A percentile compares a stretch with the other conserved stretches of the same genome.
These are phyloP conservation scores for Phytophthora crassamura DNA, from an alignment of 352 stramenopile genomes.

Conservation along the genomic window DNA sequence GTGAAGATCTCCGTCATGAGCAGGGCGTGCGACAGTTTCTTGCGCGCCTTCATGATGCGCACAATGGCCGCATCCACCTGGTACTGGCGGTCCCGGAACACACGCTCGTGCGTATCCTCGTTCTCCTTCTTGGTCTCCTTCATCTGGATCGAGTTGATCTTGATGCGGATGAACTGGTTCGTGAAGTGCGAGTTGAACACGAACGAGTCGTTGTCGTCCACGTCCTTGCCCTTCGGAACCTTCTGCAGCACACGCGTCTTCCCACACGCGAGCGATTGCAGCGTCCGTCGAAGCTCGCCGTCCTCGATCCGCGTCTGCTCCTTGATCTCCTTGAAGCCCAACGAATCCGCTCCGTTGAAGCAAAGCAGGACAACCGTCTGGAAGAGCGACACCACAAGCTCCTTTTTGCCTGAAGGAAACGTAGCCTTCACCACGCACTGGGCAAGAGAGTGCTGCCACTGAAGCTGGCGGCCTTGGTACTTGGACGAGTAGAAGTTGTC, in stretches of 20 bases:
- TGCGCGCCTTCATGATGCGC: conserved; percentile 99
- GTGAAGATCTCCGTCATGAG: conserved; percentile 97
- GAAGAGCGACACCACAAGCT: conserved; percentile 88
- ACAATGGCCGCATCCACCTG: conserved; percentile 97
- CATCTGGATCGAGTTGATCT: conserved; percentile 96
- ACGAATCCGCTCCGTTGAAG: conserved; percentile 71
- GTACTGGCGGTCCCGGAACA: conserved; percentile 95
- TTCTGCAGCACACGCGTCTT: conserved; percentile 92
- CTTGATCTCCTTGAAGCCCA: conserved; percentile 90
- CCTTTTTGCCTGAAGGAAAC: conserved; percentile 87
- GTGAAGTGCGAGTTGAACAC: conserved; percentile 88
- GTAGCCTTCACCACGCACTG: conserved; percentile 89
- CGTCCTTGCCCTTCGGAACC: conserved; percentile 85
- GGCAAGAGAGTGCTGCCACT: conserved; percentile 92
- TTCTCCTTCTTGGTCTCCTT: conserved; percentile 95
- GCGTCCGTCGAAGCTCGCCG: conserved; percentile 87
- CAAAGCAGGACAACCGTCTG: conserved; percentile 89
- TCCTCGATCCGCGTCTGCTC: conserved; percentile 90
- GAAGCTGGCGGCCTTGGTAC: conserved; percentile 89
- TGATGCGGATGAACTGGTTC: conserved; percentile 91
- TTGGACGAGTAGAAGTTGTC: conserved; percentile 91
- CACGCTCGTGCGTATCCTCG: conserved; percentile 93
- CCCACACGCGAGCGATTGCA: conserved; percentile 91
- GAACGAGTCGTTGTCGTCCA: conserved; percentile 88
- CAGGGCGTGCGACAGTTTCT: conserved; percentile 95